Conservation (phyloP, 192 early-diverging fungal genomes). For the Rhizoclosmatium globosum region DNA sequence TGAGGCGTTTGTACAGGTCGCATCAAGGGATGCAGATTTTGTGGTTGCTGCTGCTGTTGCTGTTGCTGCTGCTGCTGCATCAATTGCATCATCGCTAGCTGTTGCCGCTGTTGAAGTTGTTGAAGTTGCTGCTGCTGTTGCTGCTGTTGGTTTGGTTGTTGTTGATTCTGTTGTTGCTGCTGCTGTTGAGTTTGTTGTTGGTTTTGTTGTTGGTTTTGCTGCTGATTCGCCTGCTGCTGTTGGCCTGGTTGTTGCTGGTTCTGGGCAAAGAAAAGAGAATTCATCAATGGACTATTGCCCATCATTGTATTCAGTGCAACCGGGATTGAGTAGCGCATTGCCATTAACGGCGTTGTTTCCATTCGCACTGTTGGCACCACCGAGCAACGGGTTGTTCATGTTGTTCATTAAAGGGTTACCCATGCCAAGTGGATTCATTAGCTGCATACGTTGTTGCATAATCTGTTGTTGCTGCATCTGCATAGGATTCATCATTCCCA, state of each 20-base stretch:
- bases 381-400: too few relatives aligned
- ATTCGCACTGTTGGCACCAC: too few relatives aligned
- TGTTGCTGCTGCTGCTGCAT: neutral
- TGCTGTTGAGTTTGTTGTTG: conserved; percentile 6
- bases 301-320: too few relatives aligned
- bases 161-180: neutral
- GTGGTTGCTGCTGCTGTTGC: neutral
- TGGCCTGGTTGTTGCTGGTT: neutral
- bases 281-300: neutral
- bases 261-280: neutral
- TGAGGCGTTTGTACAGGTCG: too few relatives aligned
- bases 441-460: neutral
- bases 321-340: too few relatives aligned
- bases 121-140: neutral
- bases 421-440: neutral
- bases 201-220: neutral
- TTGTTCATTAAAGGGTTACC: too few relatives aligned
- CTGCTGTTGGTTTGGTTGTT: neutral
- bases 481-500: neutral
- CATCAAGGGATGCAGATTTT: neutral
- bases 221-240: too few relatives aligned
- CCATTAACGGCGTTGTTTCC: too few relatives aligned
- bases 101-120: neutral
- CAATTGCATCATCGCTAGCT: neutral
- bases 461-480: neutral